Evolutionary conservation across 148 eudicot species (phyloP).

Genomic region (Rhododendron ovatum): DNA sequence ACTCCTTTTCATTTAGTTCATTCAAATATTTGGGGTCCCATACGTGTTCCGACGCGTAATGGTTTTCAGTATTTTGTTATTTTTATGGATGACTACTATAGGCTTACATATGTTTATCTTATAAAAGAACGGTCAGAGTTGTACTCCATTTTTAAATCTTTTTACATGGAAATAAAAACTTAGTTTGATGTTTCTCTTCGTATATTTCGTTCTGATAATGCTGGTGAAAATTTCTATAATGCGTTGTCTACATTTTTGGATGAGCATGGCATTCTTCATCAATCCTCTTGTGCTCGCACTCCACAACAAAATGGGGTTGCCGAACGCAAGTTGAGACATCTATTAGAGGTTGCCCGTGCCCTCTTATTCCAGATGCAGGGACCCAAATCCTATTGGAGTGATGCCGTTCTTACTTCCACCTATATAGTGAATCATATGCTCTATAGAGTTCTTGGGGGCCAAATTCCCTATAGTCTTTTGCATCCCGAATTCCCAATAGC

Average conservation of each 20-base stretch:
- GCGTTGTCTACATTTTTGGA: not conserved
- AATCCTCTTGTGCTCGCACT: not conserved
- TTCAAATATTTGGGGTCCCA: not conserved
- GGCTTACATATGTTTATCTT: not conserved
- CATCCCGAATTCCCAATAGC: not conserved
- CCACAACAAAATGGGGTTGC: not conserved
- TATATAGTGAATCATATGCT: not conserved
- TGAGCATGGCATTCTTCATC: no score
- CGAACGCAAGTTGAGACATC: not conserved
- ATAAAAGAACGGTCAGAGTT: not conserved
- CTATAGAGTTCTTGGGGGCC: not conserved
- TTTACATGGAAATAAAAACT: not conserved
- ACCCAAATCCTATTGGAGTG: not conserved
- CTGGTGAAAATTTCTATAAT: not conserved
- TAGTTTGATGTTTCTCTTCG: no score
- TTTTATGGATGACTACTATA: not conserved
- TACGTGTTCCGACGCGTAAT: no score
- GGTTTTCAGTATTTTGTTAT: no score
- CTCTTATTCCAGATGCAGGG: not conserved
- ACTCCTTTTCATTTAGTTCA: not conserved
- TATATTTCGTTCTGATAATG: not conserved
- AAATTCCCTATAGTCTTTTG: not conserved
- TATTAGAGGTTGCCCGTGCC: not conserved
- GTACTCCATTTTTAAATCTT: not conserved
- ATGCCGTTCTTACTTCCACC: not conserved